Conservation (phyloP, 2,329 filamentous ascomycete genomes). For the Phyllosticta capitalensis region DNA sequence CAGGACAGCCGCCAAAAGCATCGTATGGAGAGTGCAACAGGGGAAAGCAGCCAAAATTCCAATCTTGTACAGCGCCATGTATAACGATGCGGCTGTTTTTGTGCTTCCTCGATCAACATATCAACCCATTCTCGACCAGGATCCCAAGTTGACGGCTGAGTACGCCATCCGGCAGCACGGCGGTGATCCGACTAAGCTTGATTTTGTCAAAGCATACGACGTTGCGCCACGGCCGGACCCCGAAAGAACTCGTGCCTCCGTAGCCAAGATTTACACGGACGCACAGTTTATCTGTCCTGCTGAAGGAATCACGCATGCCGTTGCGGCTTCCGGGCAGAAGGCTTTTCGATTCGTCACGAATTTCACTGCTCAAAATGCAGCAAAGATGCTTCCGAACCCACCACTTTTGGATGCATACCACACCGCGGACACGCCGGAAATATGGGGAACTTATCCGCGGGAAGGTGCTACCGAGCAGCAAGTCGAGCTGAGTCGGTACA, state of each 20-base stretch:
- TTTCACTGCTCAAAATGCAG: not conserved
- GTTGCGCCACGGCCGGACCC: not conserved
- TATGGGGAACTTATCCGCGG: not conserved
- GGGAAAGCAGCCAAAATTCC: not conserved
- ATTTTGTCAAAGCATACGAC: not conserved
- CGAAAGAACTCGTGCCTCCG: not conserved
- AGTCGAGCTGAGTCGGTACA: not conserved
- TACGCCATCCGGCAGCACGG: not conserved
- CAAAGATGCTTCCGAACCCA: not conserved
- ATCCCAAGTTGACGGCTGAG: not conserved
- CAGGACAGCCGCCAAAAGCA: not conserved
- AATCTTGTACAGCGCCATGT: not conserved
- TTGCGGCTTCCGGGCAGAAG: not conserved
- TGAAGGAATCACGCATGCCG: not conserved
- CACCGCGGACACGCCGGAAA: not conserved
- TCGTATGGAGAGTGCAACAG: not conserved
- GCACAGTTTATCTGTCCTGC: not conserved
- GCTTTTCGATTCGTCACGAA: not conserved
- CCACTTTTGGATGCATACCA: not conserved
- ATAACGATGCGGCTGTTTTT: not conserved
- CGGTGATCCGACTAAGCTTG: not conserved
- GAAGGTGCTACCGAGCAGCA: not conserved
- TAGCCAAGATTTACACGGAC: not conserved
- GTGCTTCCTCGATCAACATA: not conserved
- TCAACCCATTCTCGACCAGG: not conserved